Percentiles rank a stretch among this genome's conserved stretches.
Conservation (phyloP, 257 asterid genomes). For the Przewalskia tangutica region DNA sequence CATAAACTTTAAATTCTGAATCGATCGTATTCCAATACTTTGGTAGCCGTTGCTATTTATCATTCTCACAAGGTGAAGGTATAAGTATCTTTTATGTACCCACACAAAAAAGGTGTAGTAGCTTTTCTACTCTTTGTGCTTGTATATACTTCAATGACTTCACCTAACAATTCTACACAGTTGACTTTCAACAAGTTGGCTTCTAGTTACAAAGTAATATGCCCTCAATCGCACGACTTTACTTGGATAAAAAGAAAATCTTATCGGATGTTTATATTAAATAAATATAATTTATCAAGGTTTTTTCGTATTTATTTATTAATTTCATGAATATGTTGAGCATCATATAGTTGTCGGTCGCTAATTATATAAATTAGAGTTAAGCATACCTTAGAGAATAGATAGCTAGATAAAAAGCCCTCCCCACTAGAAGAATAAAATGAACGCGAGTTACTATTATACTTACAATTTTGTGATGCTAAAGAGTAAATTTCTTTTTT, state of each 20-base stretch:
- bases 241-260: background rate
- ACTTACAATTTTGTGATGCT: no score
- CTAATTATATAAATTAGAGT: no score
- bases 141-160: background rate
- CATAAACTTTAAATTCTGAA: background rate
- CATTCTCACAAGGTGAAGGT: conserved; percentile 45
- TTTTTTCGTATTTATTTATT: no score
- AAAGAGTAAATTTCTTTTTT: no score
- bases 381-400: no score
- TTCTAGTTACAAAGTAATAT: background rate
- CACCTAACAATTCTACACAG: background rate
- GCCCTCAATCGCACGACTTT: background rate
- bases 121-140: background rate
- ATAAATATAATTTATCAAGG: no score
- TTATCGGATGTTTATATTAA: no score
- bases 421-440: no score
- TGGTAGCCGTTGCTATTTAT: conserved; percentile 50
- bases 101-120: background rate
- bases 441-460: no score
- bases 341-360: no score
- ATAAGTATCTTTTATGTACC: background rate
- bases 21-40: background rate
- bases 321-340: no score
- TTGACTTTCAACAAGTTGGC: background rate
- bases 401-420: no score